Conservation (phyloP, 1,284 basidiomycete species). For the Cutaneotrichosporon dermatis region DNA sequence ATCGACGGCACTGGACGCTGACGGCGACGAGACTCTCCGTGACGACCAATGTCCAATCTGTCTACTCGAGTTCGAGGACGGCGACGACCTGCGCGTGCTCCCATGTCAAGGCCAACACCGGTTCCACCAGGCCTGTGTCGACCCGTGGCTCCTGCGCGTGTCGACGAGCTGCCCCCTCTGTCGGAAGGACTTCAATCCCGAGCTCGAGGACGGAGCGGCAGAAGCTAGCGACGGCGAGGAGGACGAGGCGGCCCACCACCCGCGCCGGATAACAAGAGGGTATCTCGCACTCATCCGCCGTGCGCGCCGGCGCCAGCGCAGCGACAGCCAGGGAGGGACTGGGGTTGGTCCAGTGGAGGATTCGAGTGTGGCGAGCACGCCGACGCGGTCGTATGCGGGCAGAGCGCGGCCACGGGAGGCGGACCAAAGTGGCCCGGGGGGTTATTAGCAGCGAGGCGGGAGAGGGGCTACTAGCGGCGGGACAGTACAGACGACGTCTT, state of each 20-base stretch:
- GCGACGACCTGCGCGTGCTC: slow-evolving; percentile 79
- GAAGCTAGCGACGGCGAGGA: background rate
- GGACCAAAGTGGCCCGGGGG: slow-evolving; percentile 39
- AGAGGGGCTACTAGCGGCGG: background rate
- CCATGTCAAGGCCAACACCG: slow-evolving; percentile 84
- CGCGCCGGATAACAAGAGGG: slow-evolving; percentile 28
- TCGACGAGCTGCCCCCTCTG: slow-evolving; percentile 86
- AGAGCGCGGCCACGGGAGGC: slow-evolving; percentile 32
- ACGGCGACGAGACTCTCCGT: slow-evolving; percentile 1
- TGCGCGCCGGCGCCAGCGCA: slow-evolving; percentile 23
- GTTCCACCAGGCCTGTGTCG: slow-evolving; percentile 64
- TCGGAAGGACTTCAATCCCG: slow-evolving; percentile 57
- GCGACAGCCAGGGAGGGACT: background rate
- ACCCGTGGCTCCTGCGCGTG: slow-evolving; percentile 66
- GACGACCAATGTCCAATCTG: slow-evolving; percentile 89
- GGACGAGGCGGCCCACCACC: slow-evolving; percentile 26
- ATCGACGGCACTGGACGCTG: background rate
- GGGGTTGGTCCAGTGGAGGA: background rate
- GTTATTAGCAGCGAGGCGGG: slow-evolving; percentile 20
- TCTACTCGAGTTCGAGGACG: slow-evolving; percentile 85
- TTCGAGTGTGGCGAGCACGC: background rate
- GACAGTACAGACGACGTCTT: too few relatives aligned
- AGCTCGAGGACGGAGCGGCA: slow-evolving; percentile 12
- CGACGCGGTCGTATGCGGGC: slow-evolving; percentile 13
- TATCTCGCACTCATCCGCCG: slow-evolving; percentile 46